phyloP scores from a whole-genome alignment of 768 basidiomycete genomes.

The Hericium coralloides region DNA sequence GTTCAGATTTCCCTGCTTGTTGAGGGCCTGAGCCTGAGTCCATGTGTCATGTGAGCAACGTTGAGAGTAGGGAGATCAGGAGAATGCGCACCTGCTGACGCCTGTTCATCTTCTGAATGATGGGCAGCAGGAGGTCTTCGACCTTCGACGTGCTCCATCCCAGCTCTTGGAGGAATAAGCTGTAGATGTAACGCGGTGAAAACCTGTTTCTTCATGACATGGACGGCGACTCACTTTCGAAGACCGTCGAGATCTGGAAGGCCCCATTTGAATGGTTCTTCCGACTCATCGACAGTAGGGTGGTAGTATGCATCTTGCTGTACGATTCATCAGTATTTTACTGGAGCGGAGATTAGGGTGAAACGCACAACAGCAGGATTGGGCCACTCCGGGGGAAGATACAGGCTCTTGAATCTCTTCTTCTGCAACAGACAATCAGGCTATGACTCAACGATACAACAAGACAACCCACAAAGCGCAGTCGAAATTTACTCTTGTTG shows the following conservation, averaged over 20 bases:
- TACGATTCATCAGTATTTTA: not conserved
- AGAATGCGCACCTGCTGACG: slow-evolving; percentile 52
- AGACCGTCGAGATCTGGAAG: slow-evolving; percentile 93
- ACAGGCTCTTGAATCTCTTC: slow-evolving; percentile 80
- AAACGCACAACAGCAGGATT: slow-evolving; percentile 76
- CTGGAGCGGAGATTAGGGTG: not conserved
- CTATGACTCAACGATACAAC: slow-evolving; percentile 58
- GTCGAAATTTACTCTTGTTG: slow-evolving; percentile 67
- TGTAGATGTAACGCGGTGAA: slow-evolving; percentile 16
- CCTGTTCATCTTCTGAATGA: slow-evolving; percentile 82
- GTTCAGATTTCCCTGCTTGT: slow-evolving; percentile 70
- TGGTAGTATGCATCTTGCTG: slow-evolving; percentile 91
- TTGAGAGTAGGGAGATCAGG: not conserved
- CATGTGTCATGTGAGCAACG: not conserved
- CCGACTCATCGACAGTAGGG: slow-evolving; percentile 82
- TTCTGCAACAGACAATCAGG: slow-evolving; percentile 43
- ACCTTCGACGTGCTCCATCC: slow-evolving; percentile 78
- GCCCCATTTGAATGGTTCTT: slow-evolving; percentile 95
- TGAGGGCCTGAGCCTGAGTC: slow-evolving; percentile 49
- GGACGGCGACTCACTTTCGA: slow-evolving; percentile 47
- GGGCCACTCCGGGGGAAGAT: slow-evolving; percentile 80
- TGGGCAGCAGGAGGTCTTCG: slow-evolving; percentile 84
- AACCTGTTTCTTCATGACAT: too few species aligned
- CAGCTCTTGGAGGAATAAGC: slow-evolving; percentile 70
- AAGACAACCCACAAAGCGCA: slow-evolving; percentile 64